Base-by-base conservation (phyloP, 2,329 filamentous ascomycete species). In the Phialophora verrucosa region DNA sequence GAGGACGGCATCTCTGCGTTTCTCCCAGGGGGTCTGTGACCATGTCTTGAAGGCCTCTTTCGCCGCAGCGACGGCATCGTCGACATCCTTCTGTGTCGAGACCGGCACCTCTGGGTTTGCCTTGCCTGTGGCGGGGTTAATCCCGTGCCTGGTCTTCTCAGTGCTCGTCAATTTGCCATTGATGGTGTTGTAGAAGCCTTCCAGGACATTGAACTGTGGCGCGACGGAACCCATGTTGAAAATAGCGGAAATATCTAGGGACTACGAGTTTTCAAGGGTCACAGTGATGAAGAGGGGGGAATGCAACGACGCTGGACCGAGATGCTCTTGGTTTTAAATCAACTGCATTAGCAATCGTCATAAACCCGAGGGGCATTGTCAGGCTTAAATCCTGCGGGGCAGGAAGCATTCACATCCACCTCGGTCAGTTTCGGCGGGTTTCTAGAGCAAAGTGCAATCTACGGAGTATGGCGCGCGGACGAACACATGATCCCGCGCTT, bases 121-220 rank as follows among this genome's bases (percentile, higher is more conserved):
- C 67, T 83, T 75, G 27, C 79, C 76, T 8, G 81, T 85, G 2
- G 84, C 76, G 0, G 84, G 84, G 74, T 87, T 85, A 71, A 85
- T 76, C 51, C 80, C 78, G 71, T 81, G 79, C 62, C 83, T 80
- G 12, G 80, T 84, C 62, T 79, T 73, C 38, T 77, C 71, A 1
- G 82, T 83, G 23, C 77, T 74, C 23, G 77, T 77, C 66, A 81
- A 74, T 74, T 84, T 75, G 62, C 83, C 83, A 69, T 84, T 79
- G 70, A 87, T 81, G 62, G 84, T 78, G 76, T 86, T 87, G 66
- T 79, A 77, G 73, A 84, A 86, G 53, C 78, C 82, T 68, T 79
- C 74, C 64, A 78, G 79, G 38, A 66, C 54, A 50, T 66, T 56
- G 38, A 66, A 55, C 17, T 32, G 49, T 27, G 59, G 35, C 6